Evolutionary conservation across 805 yeast genomes (phyloP).

Genomic region (Yamadazyma endophytica): DNA sequence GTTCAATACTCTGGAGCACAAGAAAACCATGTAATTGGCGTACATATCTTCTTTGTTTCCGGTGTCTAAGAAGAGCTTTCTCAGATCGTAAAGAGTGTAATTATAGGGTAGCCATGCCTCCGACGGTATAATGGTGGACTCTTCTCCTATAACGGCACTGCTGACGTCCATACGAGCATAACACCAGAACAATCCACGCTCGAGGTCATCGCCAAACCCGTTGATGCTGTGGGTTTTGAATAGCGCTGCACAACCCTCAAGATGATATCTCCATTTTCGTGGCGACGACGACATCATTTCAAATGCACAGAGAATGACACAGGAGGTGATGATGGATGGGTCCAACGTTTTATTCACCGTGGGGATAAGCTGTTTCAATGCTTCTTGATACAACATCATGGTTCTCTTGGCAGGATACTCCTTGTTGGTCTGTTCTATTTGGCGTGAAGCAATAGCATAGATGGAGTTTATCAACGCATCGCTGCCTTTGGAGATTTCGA

Average conservation of each 20-base stretch:
- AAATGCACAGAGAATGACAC: slow-evolving; percentile 39
- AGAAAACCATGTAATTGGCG: slow-evolving; percentile 37
- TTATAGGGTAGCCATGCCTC: slow-evolving; percentile 32
- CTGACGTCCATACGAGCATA: slow-evolving; percentile 40
- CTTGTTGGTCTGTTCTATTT: slow-evolving; percentile 22
- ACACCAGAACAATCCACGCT: slow-evolving; percentile 41
- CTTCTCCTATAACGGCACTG: slow-evolving; percentile 32
- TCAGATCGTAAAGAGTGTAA: slow-evolving; percentile 16
- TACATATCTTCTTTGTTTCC: slow-evolving; percentile 28
- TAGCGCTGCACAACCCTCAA: slow-evolving; percentile 30
- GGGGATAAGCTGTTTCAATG: slow-evolving; percentile 29
- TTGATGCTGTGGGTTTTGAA: slow-evolving; percentile 34
- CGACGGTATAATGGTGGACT: slow-evolving; percentile 29
- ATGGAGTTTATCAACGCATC: slow-evolving; percentile 20
- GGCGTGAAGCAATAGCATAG: slow-evolving; percentile 29
- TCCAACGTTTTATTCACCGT: slow-evolving; percentile 25
- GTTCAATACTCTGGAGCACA: slow-evolving; percentile 33
- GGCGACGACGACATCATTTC: slow-evolving; percentile 40
- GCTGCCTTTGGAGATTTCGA: slow-evolving; percentile 8
- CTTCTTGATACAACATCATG: slow-evolving; percentile 25
- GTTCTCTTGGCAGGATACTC: slow-evolving; percentile 20
- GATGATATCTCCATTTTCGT: slow-evolving; percentile 34
- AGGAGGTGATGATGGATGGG: slow-evolving; percentile 27
- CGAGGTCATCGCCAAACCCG: slow-evolving; percentile 30
- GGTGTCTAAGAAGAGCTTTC: slow-evolving; percentile 14